Percentiles rank a stretch among this genome's conserved stretches.
phyloP scores from a whole-genome alignment of 2,329 filamentous ascomycete genomes.

The Aspergillus neotritici region DNA sequence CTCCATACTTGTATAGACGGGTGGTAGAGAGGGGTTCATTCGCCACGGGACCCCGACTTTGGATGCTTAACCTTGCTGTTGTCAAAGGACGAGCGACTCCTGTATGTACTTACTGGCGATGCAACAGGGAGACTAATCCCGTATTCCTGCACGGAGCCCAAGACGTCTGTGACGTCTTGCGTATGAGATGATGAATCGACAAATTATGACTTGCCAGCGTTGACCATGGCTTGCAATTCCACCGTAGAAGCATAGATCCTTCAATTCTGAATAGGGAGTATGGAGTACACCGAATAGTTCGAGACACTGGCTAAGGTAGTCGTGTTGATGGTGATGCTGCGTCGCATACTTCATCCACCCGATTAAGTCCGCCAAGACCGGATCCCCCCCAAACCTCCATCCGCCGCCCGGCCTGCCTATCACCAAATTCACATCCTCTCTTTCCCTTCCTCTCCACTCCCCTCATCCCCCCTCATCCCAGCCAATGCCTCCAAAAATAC shows the following conservation, averaged over 20 bases:
- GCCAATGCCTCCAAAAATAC: constrained; percentile 38
- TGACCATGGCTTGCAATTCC: not conserved
- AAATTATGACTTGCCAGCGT: constrained; percentile 18
- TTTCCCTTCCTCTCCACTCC: not conserved
- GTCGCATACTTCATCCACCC: too few relatives aligned
- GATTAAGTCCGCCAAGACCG: constrained; percentile 11
- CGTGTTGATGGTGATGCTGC: too few relatives aligned
- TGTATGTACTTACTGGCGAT: constrained; percentile 17
- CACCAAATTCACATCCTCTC: constrained; percentile 7
- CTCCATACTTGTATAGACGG: constrained; percentile 10
- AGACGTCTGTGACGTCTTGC: constrained; percentile 25
- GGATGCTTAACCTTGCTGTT: not conserved
- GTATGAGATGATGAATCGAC: constrained; percentile 27
- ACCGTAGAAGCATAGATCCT: not conserved
- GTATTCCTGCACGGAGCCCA: constrained; percentile 17
- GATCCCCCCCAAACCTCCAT: constrained; percentile 3
- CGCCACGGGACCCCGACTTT: not conserved
- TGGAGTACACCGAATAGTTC: too few relatives aligned
- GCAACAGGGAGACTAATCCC: constrained; percentile 13
- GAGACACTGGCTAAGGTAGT: too few relatives aligned
- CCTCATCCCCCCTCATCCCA: not conserved
- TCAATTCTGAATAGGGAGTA: too few relatives aligned
- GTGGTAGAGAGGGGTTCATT: constrained; percentile 1
- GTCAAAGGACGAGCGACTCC: constrained; percentile 7
- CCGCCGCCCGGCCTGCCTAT: constrained; percentile 8